phyloP scores from a whole-genome alignment of 768 basidiomycete species.

The Tephrocybe sp. region DNA sequence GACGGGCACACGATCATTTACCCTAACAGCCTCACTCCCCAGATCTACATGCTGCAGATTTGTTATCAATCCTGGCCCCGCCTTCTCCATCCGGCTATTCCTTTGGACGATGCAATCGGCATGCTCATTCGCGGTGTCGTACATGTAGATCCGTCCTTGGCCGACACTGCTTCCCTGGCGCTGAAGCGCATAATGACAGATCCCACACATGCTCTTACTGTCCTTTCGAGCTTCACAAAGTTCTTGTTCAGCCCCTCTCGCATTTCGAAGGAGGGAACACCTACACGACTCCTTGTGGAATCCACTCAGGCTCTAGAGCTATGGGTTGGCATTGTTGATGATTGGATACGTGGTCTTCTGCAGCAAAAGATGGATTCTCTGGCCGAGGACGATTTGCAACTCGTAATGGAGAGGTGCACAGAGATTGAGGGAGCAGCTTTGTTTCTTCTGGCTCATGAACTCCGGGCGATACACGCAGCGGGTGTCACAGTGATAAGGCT shows the following conservation, averaged over 20 bases:
- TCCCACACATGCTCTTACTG: conserved; percentile 47
- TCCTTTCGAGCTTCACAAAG: conserved; percentile 64
- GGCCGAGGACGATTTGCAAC: conserved; percentile 42
- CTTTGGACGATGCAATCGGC: conserved; percentile 65
- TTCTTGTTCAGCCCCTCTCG: conserved; percentile 74
- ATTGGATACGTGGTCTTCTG: conserved; percentile 57
- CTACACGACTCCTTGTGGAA: conserved; percentile 64
- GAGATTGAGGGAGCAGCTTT: conserved; percentile 73
- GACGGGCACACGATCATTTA: conserved; percentile 67
- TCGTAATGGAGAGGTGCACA: conserved; percentile 44
- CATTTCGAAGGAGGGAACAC: conserved; percentile 63
- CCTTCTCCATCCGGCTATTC: conserved; percentile 58
- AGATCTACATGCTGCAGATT: conserved; percentile 71
- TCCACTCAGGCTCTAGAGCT: conserved; percentile 64
- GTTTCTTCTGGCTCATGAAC: conserved; percentile 69
- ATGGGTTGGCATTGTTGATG: conserved; percentile 73
- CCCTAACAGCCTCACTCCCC: conserved; percentile 54
- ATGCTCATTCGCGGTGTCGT: conserved; percentile 81
- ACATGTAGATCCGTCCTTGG: conserved; percentile 78
- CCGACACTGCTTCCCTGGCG: conserved; percentile 66
- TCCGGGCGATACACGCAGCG: conserved; percentile 46
- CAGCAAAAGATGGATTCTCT: conserved; percentile 40
- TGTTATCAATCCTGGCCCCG: conserved; percentile 87
- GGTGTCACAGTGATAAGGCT: conserved; percentile 68
- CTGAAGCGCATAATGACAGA: conserved; percentile 75